Base-by-base conservation (phyloP, 2,329 filamentous ascomycete species). In the Aspergillaceae sp. region DNA sequence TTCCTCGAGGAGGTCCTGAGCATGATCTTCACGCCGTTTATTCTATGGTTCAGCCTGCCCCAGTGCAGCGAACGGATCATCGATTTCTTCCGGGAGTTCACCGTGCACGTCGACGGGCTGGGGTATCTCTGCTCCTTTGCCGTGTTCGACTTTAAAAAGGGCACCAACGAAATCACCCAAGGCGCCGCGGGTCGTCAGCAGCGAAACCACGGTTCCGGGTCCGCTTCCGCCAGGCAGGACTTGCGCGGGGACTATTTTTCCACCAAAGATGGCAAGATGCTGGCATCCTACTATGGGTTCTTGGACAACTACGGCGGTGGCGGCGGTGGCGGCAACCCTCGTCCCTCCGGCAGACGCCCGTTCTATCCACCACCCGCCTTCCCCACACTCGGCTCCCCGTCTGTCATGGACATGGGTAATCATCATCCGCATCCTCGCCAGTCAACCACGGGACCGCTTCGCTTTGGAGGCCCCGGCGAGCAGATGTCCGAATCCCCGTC, bases 21-120 rank as follows among this genome's bases (percentile, higher is more conserved):
- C 59, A 94, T 98, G 63, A 79, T 97, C 45, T 84, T 94, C 47
- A 94, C 91, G 0, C 92, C 92, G 0, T 83, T 95, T 57, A 79
- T 98, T 37, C 77, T 98, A 8, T 86, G 90, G 70, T 84, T 87
- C 61, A 90, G 87, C 50, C 75, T 97, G 32, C 88, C 90, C 0
- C 85, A 83, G 56, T 94, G 87, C 65, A 91, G 86, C 62, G 91
- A 97, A 55, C 87, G 90, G 48, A 84, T 98, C 52, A 84, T 97
- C 48, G 92, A 98, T 68, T 98, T 98, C 68, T 97, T 98, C 73
- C 83, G 92, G 35, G 92, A 98, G 63, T 96, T 97, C 56, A 97
- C 92, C 0, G 83, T 98, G 26, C 90, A 98, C 56, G 91, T 98
- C 10, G 92, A 98, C 60, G 92, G 92, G 0, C 77, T 98, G 33